Percentiles rank a stretch among this genome's conserved stretches.
Evolutionary conservation across 1,139 yeast species (phyloP).

Genomic region (Kurtzmaniella quercitrusa): DNA sequence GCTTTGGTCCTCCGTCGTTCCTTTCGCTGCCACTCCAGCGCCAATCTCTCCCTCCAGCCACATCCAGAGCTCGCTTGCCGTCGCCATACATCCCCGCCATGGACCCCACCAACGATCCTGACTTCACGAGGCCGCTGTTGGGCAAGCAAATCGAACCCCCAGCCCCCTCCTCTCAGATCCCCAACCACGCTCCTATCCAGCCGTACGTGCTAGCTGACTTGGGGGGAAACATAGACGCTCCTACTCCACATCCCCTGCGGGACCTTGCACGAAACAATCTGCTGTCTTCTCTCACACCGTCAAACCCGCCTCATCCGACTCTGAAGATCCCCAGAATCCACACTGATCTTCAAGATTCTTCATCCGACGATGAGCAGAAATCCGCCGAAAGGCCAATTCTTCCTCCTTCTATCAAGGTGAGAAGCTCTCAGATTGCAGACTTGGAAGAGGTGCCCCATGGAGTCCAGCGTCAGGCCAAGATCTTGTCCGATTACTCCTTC

Average conservation of each 20-base stretch:
- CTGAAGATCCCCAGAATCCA: conserved; percentile 41
- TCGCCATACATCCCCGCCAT: conserved; percentile 22
- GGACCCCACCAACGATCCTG: conserved; percentile 83
- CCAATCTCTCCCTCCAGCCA: neutral
- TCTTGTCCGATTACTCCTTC: conserved; percentile 62
- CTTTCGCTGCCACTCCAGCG: neutral
- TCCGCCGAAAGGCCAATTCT: conserved; percentile 16
- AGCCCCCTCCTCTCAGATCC: conserved; percentile 69
- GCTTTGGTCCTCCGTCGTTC: conserved; percentile 1
- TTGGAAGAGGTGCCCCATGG: conserved; percentile 97
- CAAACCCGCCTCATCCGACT: conserved; percentile 14
- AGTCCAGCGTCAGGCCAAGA: conserved; percentile 77
- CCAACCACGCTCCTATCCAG: conserved; percentile 67
- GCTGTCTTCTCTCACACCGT: neutral
- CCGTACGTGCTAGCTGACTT: conserved; percentile 75
- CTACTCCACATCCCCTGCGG: conserved; percentile 51
- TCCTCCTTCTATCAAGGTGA: conserved; percentile 48
- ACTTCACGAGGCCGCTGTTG: conserved; percentile 68
- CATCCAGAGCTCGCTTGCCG: neutral
- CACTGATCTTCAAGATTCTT: conserved; percentile 34
- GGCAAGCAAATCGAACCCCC: conserved; percentile 61
- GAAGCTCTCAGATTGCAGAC: conserved; percentile 77
- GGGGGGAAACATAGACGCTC: conserved; percentile 69
- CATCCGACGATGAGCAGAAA: conserved; percentile 25
- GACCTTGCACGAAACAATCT: conserved; percentile 5